Base-by-base conservation (phyloP, 164 flowering plant genomes). In the Paratinospora sagittata region DNA sequence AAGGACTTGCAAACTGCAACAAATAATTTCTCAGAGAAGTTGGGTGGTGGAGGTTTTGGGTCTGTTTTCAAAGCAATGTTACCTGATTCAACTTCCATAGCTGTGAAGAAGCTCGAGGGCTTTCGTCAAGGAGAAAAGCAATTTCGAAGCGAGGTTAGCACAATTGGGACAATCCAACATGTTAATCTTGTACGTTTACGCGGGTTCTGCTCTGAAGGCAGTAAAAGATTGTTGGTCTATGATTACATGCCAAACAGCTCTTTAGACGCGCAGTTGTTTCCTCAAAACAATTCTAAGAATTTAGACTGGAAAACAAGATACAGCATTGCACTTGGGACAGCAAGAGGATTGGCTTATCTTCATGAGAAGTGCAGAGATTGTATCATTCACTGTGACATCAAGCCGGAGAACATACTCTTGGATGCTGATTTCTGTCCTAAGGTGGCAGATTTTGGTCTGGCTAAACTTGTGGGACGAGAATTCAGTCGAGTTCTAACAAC, bases 21-120 rank as follows among this genome's bases (percentile, higher is more conserved):
- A 1, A 82, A 78, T 78, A 84, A 83, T 52, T 84, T 84, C 73
- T 83, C 86, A 0, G 81, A 84, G 24, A 86, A 78, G 70, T 60
- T 86, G 60, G 88, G 88, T 8, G 84, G 84, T 63, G 89, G 89
- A 64, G 83, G 84, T 17, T 84, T 86, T 65, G 87, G 89, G 69
- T 84, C 85, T 45, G 87, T 86, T 36, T 84, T 81, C 76, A 86
- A 84, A 63, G 87, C 86, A 34, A 73, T 66, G 4, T 63, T 86
- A 70, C 74, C 81, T 5, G 84, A 86, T 66, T 78, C 83, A 17
- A 60, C 78, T 68, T 74, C 70, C 49, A 66, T 86, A 57, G 89
- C 87, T 13, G 87, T 86, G 72, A 86, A 86, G 82, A 83, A 80
- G 76, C 87, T 84, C 0, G 84, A 84, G 67, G 72, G 85, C 65